phyloP scores from a whole-genome alignment of 2,329 filamentous ascomycete genomes.

The Trichoderma aggressivum region DNA sequence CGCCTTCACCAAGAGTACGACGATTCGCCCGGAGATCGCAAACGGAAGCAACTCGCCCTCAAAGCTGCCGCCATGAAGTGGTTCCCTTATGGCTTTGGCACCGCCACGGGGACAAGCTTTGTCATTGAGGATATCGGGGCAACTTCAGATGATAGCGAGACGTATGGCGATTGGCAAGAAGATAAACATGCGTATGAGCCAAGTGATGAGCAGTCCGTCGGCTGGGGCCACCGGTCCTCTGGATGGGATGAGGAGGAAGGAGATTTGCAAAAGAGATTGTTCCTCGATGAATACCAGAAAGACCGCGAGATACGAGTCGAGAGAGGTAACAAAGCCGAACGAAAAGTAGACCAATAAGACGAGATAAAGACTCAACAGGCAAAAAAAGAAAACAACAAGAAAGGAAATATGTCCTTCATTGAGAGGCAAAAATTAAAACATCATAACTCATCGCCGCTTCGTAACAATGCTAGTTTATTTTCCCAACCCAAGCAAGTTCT shows the following conservation, averaged over 20 bases:
- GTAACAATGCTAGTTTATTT: background rate
- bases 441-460: background rate
- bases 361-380: background rate
- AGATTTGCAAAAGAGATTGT: background rate
- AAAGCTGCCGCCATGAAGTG: constrained; percentile 43
- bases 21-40: constrained; percentile 33
- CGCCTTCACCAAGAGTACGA: constrained; percentile 19
- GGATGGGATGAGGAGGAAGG: constrained; percentile 22
- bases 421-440: background rate
- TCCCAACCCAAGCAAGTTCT: background rate
- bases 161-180: constrained; percentile 41
- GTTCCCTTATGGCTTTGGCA: constrained; percentile 46
- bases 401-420: background rate
- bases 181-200: constrained; percentile 24
- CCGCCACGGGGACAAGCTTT: constrained; percentile 40
- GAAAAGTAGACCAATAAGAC: background rate
- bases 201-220: background rate
- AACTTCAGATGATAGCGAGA: constrained; percentile 40
- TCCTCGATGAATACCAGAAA: constrained; percentile 21
- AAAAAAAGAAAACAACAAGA: background rate
- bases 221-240: constrained; percentile 17
- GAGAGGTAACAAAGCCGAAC: background rate
- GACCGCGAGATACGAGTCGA: background rate
- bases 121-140: constrained; percentile 46
- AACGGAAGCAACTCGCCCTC: constrained; percentile 36